These are phyloP conservation scores for Dactylonectria estremocensis DNA, from an alignment of 2,329 filamentous ascomycete species.

Conservation along the genomic window DNA sequence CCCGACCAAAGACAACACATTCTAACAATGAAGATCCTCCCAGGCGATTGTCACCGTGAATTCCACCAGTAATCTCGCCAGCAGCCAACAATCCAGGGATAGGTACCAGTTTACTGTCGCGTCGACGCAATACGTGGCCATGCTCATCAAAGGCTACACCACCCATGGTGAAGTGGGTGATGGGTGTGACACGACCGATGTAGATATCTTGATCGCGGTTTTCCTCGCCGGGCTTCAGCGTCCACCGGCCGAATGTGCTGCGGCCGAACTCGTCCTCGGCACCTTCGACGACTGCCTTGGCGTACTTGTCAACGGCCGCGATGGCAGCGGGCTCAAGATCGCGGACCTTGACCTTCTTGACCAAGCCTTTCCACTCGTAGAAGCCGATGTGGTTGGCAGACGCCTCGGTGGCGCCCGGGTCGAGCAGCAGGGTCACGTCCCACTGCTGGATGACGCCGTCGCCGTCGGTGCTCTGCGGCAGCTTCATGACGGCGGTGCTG, in stretches of 20 bases:
- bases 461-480: constrained; percentile 49
- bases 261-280: constrained; percentile 63
- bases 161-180: constrained; percentile 79
- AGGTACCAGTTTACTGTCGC: constrained; percentile 53
- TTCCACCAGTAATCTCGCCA: constrained; percentile 75
- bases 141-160: constrained; percentile 71
- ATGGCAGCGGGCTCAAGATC: constrained; percentile 62
- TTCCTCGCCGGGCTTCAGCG: constrained; percentile 58
- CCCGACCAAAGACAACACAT: constrained; percentile 75
- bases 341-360: constrained; percentile 68
- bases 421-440: constrained; percentile 71
- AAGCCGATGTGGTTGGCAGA: constrained; percentile 72
- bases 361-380: constrained; percentile 74
- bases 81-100: constrained; percentile 74
- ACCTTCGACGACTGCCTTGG: constrained; percentile 58
- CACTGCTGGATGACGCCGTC: constrained; percentile 64
- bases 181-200: constrained; percentile 73
- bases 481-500: constrained; percentile 66
- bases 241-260: constrained; percentile 70
- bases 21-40: constrained; percentile 75
- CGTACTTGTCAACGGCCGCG: constrained; percentile 65
- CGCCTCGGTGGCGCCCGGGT: constrained; percentile 69
- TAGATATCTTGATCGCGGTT: constrained; percentile 68
- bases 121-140: constrained; percentile 63
- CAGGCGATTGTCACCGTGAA: constrained; percentile 75